Evolutionary conservation across 129 eudicot genomes (phyloP).

Genomic region (Helichrysum umbraculigerum): DNA sequence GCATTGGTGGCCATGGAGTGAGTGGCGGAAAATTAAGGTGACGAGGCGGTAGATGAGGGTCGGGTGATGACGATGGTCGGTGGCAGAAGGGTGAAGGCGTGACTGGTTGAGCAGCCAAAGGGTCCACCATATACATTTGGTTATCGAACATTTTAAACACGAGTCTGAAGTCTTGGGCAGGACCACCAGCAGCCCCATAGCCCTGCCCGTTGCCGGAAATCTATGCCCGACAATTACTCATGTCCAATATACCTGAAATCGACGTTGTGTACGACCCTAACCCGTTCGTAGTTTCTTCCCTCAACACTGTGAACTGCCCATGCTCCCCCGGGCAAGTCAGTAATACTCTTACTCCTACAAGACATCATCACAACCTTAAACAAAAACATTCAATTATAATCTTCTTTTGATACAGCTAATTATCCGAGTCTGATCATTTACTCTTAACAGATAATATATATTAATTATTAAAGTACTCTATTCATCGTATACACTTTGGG

Average conservation of each 20-base stretch:
- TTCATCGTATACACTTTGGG: background rate
- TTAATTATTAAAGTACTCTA: too few species aligned
- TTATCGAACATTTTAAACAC: slow-evolving; percentile 59
- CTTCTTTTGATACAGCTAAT: background rate
- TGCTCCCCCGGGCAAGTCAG: slow-evolving; percentile 67
- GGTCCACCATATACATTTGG: slow-evolving; percentile 61
- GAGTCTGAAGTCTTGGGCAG: slow-evolving; percentile 47
- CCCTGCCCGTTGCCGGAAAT: slow-evolving; percentile 51
- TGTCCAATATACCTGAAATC: slow-evolving; percentile 53
- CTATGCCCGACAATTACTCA: slow-evolving; percentile 53
- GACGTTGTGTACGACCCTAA: slow-evolving; percentile 55
- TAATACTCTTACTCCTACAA: slow-evolving; percentile 61
- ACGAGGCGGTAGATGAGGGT: slow-evolving; percentile 16
- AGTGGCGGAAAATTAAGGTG: background rate
- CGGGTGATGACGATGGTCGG: slow-evolving; percentile 24
- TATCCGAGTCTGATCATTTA: background rate
- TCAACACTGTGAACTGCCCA: slow-evolving; percentile 44
- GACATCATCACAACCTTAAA: background rate
- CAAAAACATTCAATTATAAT: background rate
- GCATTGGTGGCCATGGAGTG: slow-evolving; percentile 7
- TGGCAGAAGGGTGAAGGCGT: slow-evolving; percentile 64
- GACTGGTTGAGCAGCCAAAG: slow-evolving; percentile 75
- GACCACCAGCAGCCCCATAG: slow-evolving; percentile 67
- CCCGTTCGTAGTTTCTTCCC: slow-evolving; percentile 69
- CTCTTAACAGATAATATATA: too few species aligned